Evolutionary conservation across 225 moss, liverwort and hornwort genomes (phyloP), one percentile per base, ranked within the genome.

Genomic region (Sphagnum tenellum): DNA sequence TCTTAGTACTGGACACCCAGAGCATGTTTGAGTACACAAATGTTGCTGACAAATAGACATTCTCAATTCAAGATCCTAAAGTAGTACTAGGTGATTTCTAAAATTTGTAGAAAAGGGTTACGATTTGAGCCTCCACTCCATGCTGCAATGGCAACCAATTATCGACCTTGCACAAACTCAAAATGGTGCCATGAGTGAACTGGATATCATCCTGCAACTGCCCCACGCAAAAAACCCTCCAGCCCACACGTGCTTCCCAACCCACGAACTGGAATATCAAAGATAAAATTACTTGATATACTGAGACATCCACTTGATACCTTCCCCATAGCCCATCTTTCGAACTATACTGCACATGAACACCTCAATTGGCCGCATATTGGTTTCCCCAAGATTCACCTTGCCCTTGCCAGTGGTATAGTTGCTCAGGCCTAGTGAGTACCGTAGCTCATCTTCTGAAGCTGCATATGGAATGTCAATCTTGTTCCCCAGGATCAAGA

Each of bases 291-390:
- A 90, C 79, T 90, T 90, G 66, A 90, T 90, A 75, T 90, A 90
- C 83, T 90, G 90, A 14, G 90, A 83, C 74, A 92, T 88, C 92
- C 92, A 92, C 89, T 86, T 89, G 70, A 92, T 81, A 29, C 92
- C 92, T 44, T 92, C 92, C 2, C 92, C 92, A 58, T 92, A 92
- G 3, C 92, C 92, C 92, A 89, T 89, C 80, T 92, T 92, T 4
- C 92, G 87, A 45, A 92, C 92, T 46, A 92, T 92, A 86, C 92
- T 92, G 80, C 92, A 92, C 92, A 92, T 92, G 71, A 88, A 92
- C 8, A 92, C 87, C 61, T 92, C 92, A 62, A 92, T 88, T 13
- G 92, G 87, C 60, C 92, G 85, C 76, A 92, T 88, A 69, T 89
- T 89, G 55, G 74, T 89, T 50, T 89, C 89, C 9, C 79, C 78